Evolutionary conservation across 331 rosid genomes (phyloP).

Genomic region (Phaseolus coccineus): DNA sequence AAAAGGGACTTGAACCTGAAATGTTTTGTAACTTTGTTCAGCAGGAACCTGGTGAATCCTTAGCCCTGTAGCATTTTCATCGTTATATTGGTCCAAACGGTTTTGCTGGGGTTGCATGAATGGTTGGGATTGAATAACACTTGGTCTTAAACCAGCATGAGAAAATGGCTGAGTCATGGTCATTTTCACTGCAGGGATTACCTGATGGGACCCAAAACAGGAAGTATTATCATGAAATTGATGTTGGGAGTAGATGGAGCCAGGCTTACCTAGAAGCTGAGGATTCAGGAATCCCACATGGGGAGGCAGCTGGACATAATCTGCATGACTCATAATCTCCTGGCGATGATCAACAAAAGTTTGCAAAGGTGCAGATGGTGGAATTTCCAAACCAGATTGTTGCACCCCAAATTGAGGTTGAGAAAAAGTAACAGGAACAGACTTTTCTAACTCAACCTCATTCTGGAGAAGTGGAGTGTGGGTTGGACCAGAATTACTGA

Average conservation of each 20-base stretch:
- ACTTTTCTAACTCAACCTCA: slow-evolving; percentile 64
- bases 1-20: slow-evolving; percentile 69
- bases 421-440: slow-evolving; percentile 54
- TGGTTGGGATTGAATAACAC: slow-evolving; percentile 56
- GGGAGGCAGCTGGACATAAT: slow-evolving; percentile 64
- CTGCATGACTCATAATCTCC: slow-evolving; percentile 58
- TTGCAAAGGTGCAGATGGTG: slow-evolving; percentile 58
- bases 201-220: slow-evolving; percentile 54
- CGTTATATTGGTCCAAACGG: slow-evolving; percentile 61
- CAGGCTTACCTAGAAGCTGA: slow-evolving; percentile 58
- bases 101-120: slow-evolving; percentile 65
- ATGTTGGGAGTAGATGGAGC: slow-evolving; percentile 63
- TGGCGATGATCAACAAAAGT: slow-evolving; percentile 63
- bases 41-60: slow-evolving; percentile 70
- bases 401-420: slow-evolving; percentile 61
- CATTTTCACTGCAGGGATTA: slow-evolving; percentile 66
- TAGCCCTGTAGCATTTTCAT: slow-evolving; percentile 61
- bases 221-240: slow-evolving; percentile 56
- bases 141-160: slow-evolving; percentile 61
- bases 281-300: slow-evolving; percentile 71
- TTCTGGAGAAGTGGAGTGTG: slow-evolving; percentile 55
- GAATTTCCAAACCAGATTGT: slow-evolving; percentile 62
- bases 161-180: slow-evolving; percentile 66
- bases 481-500: slow-evolving; percentile 54
- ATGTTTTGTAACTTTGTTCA: slow-evolving; percentile 72